Evolutionary conservation across 192 early-diverging fungal genomes (phyloP).

Genomic region (Coemansia sp.): DNA sequence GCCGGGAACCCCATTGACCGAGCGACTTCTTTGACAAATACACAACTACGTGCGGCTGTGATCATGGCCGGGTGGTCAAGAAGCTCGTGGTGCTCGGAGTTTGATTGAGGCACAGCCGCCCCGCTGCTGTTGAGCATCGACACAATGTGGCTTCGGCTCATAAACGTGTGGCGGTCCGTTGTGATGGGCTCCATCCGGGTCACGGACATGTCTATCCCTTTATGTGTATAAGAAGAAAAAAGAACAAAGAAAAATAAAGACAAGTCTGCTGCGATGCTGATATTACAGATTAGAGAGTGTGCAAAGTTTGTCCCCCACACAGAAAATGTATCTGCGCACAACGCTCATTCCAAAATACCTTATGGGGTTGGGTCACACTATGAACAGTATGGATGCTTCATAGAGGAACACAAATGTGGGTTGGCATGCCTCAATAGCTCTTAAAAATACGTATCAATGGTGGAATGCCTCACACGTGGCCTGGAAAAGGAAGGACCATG

Average conservation of each 20-base stretch:
- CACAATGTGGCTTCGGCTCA: slow-evolving; percentile 37
- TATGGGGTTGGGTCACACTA: not conserved
- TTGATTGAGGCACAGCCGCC: not conserved
- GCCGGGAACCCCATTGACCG: slow-evolving; percentile 41
- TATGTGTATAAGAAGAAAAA: not conserved
- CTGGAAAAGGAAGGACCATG: not conserved
- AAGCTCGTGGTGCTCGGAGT: slow-evolving; percentile 29
- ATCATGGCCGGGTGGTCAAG: slow-evolving; percentile 38
- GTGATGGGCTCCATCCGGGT: slow-evolving; percentile 1
- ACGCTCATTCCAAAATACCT: not conserved
- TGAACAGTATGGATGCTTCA: too few species aligned
- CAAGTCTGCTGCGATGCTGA: not conserved
- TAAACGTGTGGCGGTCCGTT: slow-evolving; percentile 27
- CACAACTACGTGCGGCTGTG: slow-evolving; percentile 38
- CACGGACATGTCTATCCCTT: not conserved
- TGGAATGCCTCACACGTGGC: not conserved
- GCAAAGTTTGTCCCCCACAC: not conserved
- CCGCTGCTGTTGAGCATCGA: slow-evolving; percentile 22
- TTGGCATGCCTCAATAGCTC: not conserved
- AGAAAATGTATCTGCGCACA: not conserved
- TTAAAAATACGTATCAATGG: not conserved
- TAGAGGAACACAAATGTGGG: not conserved
- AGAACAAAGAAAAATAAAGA: not conserved
- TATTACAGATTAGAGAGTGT: not conserved
- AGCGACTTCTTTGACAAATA: slow-evolving; percentile 41